These are phyloP conservation scores for Fusarium domesticum DNA, from an alignment of 2,329 filamentous ascomycete species.

Conservation along the genomic window DNA sequence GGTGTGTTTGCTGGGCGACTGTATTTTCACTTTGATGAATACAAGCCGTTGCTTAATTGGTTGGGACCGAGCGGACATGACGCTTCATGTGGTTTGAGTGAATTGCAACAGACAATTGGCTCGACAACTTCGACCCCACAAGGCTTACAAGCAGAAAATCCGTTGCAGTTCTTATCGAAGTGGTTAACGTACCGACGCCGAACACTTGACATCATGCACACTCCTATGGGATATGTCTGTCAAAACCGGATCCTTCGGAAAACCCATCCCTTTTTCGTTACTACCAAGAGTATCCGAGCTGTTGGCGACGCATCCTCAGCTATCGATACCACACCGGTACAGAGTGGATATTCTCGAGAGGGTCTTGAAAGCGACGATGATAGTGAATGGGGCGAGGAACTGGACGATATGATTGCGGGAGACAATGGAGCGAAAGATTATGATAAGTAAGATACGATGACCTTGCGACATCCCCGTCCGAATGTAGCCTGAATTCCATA, in stretches of 20 bases:
- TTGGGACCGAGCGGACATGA: conserved; percentile 21
- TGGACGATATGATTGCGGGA: neutral
- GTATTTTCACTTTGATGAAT: conserved; percentile 55
- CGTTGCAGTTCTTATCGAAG: conserved; percentile 49
- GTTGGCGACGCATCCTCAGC: neutral
- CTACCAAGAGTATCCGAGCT: neutral
- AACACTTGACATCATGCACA: conserved; percentile 55
- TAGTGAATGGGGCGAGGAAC: conserved; percentile 24
- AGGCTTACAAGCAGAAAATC: conserved; percentile 1
- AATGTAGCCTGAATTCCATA: no score
- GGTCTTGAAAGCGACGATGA: conserved; percentile 5
- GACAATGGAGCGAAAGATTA: no score
- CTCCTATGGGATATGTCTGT: conserved; percentile 55
- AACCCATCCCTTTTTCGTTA: conserved; percentile 51
- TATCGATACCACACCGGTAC: neutral
- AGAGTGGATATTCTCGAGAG: neutral
- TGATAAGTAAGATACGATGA: no score
- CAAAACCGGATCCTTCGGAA: conserved; percentile 44
- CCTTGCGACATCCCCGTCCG: no score
- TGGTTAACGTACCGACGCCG: conserved; percentile 54
- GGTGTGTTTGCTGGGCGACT: conserved; percentile 60
- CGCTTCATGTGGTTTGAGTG: neutral
- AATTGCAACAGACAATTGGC: neutral
- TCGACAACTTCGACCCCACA: neutral
- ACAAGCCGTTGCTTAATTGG: conserved; percentile 32